Evolutionary conservation across 2,329 filamentous ascomycete species (phyloP), one percentile per base, ranked within the genome.

Genomic region (Bipolaris oryzae): DNA sequence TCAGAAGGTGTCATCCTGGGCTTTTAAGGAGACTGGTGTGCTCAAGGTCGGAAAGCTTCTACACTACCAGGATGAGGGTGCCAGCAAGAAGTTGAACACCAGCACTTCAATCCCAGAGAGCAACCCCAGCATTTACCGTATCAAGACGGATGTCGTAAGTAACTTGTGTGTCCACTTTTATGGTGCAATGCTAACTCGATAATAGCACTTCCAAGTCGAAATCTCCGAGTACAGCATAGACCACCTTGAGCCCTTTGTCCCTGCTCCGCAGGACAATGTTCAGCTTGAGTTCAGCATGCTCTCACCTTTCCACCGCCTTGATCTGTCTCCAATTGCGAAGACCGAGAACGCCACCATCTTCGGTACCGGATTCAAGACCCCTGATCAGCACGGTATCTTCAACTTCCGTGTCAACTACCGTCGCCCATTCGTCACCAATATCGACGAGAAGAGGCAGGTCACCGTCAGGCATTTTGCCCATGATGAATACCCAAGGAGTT

Each of bases 271-370:
- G 60, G 95, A 99, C 74, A 83, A 82, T 25, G 74, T 99, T 33
- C 95, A 99, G 78, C 90, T 99, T 60, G 95, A 99, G 78, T 97
- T 98, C 82, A 93, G 88, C 80, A 99, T 98, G 95, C 89, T 99
- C 44, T 97, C 94, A 1, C 94, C 95, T 54, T 98, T 97, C 86
- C 89, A 97, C 80, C 93, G 95, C 39, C 84, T 98, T 33, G 82
- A 87, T 57, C 87, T 99, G 31, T 69, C 80, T 7, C 84, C 86
- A 0, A 67, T 79, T 44, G 77, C 78, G 31, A 82, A 81, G 23
- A 89, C 87, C 1, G 77, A 82, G 52, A 88, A 91, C 68, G 87
- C 87, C 62, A 88, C 90, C 47, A 84, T 90, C 60, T 99, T 89
- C 81, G 84, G 84, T 61, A 84, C 85, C 43, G 84, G 85, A 21